Base-by-base conservation (phyloP, 768 basidiomycete species). In the Pilatotrama ljubarskyi region DNA sequence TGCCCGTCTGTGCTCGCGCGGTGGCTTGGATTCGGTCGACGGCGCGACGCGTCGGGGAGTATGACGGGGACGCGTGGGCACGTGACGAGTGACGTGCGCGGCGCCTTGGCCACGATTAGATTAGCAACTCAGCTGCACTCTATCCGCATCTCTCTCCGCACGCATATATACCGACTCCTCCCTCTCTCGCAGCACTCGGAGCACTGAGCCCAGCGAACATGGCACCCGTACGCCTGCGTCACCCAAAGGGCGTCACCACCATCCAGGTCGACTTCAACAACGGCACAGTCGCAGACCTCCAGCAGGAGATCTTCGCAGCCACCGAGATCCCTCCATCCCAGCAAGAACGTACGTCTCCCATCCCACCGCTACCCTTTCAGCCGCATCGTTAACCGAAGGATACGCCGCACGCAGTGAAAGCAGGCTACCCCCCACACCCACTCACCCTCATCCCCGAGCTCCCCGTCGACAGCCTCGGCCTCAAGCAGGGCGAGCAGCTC, bases 201-300 rank as follows among this genome's bases (percentile, higher is more conserved):
- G n/a, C 24, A 22, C 13, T 10, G 13, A 43, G 17, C 4, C 42
- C 11, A n/a, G 2, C 29, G 0, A 20, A 18, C 14, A 91, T 92
- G 91, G 82, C 85, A 8, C 82, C 84, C 43, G 64, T 96, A 38
- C 87, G 95, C 24, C 77, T 98, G 3, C 83, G 95, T 61, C 89
- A 95, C 73, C 91, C 95, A 14, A 84, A 87, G 68, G 95, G 95
- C 29, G 84, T 91, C 26, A 77, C 86, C 8, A 93, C 93, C 9
- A 77, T 97, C 56, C 80, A 92, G 47, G 74, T 94, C 37, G 81
- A 87, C 57, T 74, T 87, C 64, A 42, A 32, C 18, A 69, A 74
- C 47, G 79, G 82, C 49, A 87, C 89, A 1, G 86, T 97, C 3
- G 82, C 81, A 55, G 87, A 93, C 64, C 80, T 98, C 0, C 87